Evolutionary conservation across 306 rosid genomes (phyloP), one percentile per base, ranked within the genome.

Genomic region (Fagus sylvatica): DNA sequence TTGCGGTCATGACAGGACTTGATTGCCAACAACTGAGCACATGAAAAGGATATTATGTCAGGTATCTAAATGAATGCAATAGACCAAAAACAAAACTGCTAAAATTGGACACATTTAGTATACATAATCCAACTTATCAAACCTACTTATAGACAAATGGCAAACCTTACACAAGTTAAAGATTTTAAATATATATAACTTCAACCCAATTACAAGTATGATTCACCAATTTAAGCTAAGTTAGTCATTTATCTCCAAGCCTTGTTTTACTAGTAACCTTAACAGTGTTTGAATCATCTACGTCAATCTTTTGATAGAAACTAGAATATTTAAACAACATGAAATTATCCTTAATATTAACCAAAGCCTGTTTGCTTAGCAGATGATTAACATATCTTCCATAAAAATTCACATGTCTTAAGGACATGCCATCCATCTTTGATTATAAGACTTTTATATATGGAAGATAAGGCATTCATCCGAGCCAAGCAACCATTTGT

Each of bases 1-100:
- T 90, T 94, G 81, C 93, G 97, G 73, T 94, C 97, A 16, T 94
- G 97, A 81, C 97, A 94, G 67, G 97, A 88, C 90, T 94, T 94
- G 74, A 94, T 87, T 2, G 95, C 98, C 84, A 82, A 60, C 82
- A 94, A 82, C 98, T 92, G 91, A 80, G 72, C 39, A 83, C 72
- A 80, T 69, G 33, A 80, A 80, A 51, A 49, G 73, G 53, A 76
- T 32, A 36, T 46, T 10, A 48, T 55, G 71, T 72, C 64, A 85
- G 59, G 53, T 49, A 74, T 33, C 28, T 32, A 55, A 69, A 66
- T n/a, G 70, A 65, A 40, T 28, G 70, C 73, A 60, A 22, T 16
- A 57, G 12, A 28, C 5, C 8, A 16, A 12, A 33, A 6, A 74
- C 69, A 40, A 48, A 17, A 64, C 13, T 60, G 53, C n/a, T 11